Evolutionary conservation across 805 yeast species (phyloP).

Genomic region (Wickerhamiella spandovensis): DNA sequence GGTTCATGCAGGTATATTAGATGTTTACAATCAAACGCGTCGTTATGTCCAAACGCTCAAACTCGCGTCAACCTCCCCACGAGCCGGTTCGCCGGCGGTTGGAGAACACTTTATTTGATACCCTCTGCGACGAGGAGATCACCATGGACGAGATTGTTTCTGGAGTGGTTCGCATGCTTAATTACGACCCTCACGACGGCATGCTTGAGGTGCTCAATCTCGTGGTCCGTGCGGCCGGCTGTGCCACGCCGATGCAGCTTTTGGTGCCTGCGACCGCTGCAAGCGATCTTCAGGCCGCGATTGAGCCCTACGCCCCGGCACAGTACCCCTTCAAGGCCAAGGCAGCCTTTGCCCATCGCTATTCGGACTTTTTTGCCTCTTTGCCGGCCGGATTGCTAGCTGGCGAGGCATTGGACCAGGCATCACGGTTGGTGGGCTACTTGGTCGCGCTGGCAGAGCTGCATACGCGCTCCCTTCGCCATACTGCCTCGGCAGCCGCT

Average conservation of each 20-base stretch:
- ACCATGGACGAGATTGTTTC: constrained; percentile 14
- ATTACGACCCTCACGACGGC: constrained; percentile 14
- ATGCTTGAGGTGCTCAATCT: constrained; percentile 11
- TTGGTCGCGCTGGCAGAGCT: constrained; percentile 4
- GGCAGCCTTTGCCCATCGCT: constrained; percentile 4
- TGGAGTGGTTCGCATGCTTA: constrained; percentile 13
- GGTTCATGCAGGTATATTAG: not conserved
- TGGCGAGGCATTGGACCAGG: constrained; percentile 4
- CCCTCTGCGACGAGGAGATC: constrained; percentile 10
- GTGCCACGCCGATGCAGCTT: constrained; percentile 4
- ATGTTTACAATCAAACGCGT: not conserved
- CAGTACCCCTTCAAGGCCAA: constrained; percentile 7
- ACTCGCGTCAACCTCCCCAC: not conserved
- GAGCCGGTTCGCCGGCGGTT: not conserved
- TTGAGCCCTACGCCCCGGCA: constrained; percentile 7
- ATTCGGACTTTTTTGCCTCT: not conserved
- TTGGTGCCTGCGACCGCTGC: constrained; percentile 3
- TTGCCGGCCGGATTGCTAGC: constrained; percentile 4
- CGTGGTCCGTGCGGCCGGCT: constrained; percentile 11
- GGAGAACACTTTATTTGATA: constrained; percentile 6
- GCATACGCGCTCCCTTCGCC: constrained; percentile 12
- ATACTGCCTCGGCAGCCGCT: constrained; percentile 5
- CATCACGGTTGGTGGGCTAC: constrained; percentile 1
- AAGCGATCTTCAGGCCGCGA: constrained; percentile 5
- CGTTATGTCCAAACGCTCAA: not conserved